Evolutionary conservation across 2,329 filamentous ascomycete genomes (phyloP).

Genomic region (Fusarium graminum): DNA sequence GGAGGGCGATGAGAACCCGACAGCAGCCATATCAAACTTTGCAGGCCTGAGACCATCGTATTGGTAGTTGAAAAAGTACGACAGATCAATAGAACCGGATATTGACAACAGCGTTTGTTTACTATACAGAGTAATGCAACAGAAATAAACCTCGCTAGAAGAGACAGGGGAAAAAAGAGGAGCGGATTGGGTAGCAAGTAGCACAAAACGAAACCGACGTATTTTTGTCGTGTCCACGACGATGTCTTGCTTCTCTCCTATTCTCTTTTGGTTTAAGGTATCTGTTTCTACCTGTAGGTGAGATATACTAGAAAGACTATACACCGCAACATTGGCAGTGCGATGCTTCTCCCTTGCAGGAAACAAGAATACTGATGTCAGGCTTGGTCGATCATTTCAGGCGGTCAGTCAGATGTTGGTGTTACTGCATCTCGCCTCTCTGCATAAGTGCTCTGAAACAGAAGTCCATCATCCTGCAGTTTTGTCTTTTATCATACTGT

Average conservation of each 20-base stretch:
- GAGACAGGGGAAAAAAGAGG: constrained; percentile 11
- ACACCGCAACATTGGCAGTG: constrained; percentile 16
- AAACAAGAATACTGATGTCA: constrained; percentile 1
- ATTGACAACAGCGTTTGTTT: constrained; percentile 31
- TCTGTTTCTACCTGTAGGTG: constrained; percentile 11
- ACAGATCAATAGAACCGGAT: constrained; percentile 29
- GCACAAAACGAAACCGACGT: constrained; percentile 36
- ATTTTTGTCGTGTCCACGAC: constrained; percentile 25
- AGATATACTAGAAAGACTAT: not conserved
- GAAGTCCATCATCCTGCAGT: constrained; percentile 1
- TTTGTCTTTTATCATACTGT: constrained; percentile 7
- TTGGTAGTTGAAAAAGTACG: constrained; percentile 60
- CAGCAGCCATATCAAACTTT: constrained; percentile 67
- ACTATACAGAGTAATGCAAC: constrained; percentile 25
- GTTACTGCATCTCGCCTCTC: constrained; percentile 41
- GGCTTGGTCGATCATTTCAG: not conserved
- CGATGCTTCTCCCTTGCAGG: constrained; percentile 23
- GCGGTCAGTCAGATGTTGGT: constrained; percentile 36
- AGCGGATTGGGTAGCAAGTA: constrained; percentile 44
- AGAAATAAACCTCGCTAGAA: constrained; percentile 33
- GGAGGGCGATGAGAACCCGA: constrained; percentile 66
- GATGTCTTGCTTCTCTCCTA: constrained; percentile 9
- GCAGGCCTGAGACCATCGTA: constrained; percentile 70
- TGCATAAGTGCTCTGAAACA: constrained; percentile 42
- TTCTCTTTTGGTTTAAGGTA: constrained; percentile 14